A percentile compares a stretch with the other conserved stretches of the same genome.
Evolutionary conservation across 2,329 filamentous ascomycete genomes (phyloP).

Genomic region (Phaeosphaeria sp.): DNA sequence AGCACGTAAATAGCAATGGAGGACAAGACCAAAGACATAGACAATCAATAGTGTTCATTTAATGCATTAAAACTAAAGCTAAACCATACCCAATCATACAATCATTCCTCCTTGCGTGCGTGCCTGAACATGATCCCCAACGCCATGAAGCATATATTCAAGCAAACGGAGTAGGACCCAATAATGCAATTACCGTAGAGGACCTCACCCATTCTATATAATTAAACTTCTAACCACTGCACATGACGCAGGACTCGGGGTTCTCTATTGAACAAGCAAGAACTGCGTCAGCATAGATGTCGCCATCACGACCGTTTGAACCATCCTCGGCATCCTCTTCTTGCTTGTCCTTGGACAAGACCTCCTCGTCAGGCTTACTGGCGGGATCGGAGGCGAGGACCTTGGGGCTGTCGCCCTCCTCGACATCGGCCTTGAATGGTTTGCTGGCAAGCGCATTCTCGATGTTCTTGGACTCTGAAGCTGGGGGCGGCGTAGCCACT

Average conservation of each 20-base stretch:
- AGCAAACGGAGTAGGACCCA: background rate
- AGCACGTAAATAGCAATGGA: too few relatives aligned
- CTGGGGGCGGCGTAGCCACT: conserved; percentile 69
- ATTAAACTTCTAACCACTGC: conserved; percentile 68
- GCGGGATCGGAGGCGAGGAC: conserved; percentile 74
- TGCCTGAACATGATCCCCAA: background rate
- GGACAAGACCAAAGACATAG: background rate
- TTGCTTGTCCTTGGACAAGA: conserved; percentile 66
- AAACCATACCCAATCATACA: conserved; percentile 25
- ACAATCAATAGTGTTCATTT: background rate
- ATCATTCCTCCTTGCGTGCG: conserved; percentile 26
- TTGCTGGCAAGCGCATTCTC: conserved; percentile 67
- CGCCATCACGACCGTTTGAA: conserved; percentile 78
- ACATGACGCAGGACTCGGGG: conserved; percentile 94
- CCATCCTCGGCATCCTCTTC: conserved; percentile 76
- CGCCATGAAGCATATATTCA: background rate
- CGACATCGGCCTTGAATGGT: conserved; percentile 77
- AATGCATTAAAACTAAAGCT: background rate
- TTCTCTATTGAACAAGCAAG: conserved; percentile 97
- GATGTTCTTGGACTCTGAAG: conserved; percentile 55
- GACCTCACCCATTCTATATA: conserved; percentile 2
- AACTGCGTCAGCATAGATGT: conserved; percentile 95
- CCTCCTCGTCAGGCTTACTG: conserved; percentile 67
- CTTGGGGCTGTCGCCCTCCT: conserved; percentile 81
- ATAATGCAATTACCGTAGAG: conserved; percentile 1